These are phyloP conservation scores for Corymbia calophylla DNA, from an alignment of 441 rosid genomes.

Conservation along the genomic window DNA sequence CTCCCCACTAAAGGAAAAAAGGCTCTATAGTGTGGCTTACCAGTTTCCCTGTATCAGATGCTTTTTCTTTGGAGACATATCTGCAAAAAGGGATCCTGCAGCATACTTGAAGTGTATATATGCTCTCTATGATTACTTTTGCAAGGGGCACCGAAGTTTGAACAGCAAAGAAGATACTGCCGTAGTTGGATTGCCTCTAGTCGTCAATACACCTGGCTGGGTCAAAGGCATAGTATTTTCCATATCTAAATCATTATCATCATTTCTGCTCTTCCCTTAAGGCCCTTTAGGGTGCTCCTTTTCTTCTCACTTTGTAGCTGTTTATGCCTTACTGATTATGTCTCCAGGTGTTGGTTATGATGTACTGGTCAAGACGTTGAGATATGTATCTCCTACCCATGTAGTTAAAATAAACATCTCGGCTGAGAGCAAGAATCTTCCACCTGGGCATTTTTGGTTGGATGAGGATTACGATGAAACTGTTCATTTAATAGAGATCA, in stretches of 20 bases:
- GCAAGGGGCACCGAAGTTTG: constrained; percentile 25
- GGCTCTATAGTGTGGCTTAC: not conserved
- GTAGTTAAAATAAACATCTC: constrained; percentile 82
- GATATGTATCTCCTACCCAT: constrained; percentile 61
- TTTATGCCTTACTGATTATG: not conserved
- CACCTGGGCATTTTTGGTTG: constrained; percentile 76
- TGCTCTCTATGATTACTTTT: constrained; percentile 56
- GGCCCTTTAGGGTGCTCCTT: not conserved
- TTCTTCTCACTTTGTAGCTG: not conserved
- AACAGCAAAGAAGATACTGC: constrained; percentile 21
- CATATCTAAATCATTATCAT: not conserved
- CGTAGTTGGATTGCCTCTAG: constrained; percentile 54
- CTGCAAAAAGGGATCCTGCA: constrained; percentile 85
- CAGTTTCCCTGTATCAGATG: constrained; percentile 36
- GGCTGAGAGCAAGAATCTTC: constrained; percentile 60
- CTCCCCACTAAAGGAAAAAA: not conserved
- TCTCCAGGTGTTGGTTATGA: constrained; percentile 82
- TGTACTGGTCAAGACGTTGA: constrained; percentile 66
- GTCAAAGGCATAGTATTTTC: constrained; percentile 60
- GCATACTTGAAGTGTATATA: constrained; percentile 54
- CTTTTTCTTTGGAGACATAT: constrained; percentile 81
- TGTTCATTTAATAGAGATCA: constrained; percentile 60
- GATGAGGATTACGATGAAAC: constrained; percentile 26
- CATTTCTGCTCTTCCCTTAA: not conserved
- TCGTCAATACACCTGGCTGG: constrained; percentile 96